A percentile compares a stretch with the other conserved stretches of the same genome.
These are phyloP conservation scores for Komagataella pastoris DNA, from an alignment of 805 yeast genomes.

Conservation along the genomic window DNA sequence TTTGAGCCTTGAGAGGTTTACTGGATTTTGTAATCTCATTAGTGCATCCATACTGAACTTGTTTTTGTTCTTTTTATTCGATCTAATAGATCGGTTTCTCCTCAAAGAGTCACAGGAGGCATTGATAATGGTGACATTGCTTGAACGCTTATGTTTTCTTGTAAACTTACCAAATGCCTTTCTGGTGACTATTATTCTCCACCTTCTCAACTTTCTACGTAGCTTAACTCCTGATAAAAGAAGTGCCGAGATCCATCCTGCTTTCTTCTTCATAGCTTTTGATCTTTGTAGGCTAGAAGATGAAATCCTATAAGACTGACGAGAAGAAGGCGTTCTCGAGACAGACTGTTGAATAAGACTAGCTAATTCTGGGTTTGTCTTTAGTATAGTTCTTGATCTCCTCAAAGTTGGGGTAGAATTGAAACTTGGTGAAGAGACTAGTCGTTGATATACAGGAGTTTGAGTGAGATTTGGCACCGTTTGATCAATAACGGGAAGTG, in stretches of 20 bases:
- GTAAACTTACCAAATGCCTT: background rate
- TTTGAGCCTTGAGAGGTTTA: background rate
- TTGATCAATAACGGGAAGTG: background rate
- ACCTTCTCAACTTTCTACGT: constrained; percentile 10
- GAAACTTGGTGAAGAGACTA: background rate
- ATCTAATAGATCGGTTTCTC: background rate
- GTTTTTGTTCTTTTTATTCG: background rate
- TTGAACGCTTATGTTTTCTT: background rate
- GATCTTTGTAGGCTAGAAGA: constrained; percentile 13
- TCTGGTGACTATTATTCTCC: constrained; percentile 3
- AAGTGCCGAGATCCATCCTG: constrained; percentile 14
- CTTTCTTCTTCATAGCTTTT: constrained; percentile 17
- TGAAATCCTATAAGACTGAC: background rate
- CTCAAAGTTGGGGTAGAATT: background rate
- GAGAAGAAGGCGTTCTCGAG: background rate
- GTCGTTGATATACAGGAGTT: background rate
- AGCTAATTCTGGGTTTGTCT: background rate
- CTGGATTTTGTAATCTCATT: background rate
- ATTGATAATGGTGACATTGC: background rate
- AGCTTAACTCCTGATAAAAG: constrained; percentile 5
- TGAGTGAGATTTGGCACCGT: background rate
- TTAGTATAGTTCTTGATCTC: background rate
- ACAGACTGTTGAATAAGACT: constrained; percentile 2
- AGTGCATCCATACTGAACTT: background rate
- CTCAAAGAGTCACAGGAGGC: background rate